These are phyloP conservation scores for Neurospora sp. DNA, from an alignment of 495 filamentous ascomycete genomes.

Conservation along the genomic window DNA sequence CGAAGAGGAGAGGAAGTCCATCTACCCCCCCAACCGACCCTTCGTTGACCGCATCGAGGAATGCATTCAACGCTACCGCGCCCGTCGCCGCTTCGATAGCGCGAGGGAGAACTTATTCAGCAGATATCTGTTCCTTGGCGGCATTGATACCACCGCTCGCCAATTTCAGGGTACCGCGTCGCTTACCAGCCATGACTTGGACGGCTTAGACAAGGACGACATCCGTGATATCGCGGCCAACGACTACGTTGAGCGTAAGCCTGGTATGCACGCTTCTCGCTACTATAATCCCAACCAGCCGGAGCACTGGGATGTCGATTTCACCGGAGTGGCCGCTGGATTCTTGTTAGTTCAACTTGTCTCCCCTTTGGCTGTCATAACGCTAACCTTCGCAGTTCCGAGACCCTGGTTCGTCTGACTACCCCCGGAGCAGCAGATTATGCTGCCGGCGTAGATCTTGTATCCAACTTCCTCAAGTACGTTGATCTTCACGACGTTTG, in stretches of 20 bases:
- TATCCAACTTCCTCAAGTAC: constrained; percentile 86
- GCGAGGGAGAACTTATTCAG: constrained; percentile 55
- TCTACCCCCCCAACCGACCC: constrained; percentile 17
- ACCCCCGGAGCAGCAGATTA: constrained; percentile 5
- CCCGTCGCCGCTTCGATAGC: constrained; percentile 60
- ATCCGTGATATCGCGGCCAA: constrained; percentile 52
- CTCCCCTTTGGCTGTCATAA: neutral
- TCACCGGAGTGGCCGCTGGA: constrained; percentile 62
- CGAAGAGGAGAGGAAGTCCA: constrained; percentile 39
- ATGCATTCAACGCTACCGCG: constrained; percentile 72
- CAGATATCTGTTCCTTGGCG: constrained; percentile 76
- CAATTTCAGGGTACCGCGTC: constrained; percentile 56
- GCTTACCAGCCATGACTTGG: constrained; percentile 41
- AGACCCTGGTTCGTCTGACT: constrained; percentile 9
- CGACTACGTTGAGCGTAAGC: constrained; percentile 41
- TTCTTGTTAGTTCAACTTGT: constrained; percentile 53
- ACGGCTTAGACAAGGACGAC: constrained; percentile 45
- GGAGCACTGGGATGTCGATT: constrained; percentile 66
- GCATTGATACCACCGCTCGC: constrained; percentile 56
- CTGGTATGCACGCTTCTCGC: constrained; percentile 15
- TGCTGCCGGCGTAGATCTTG: constrained; percentile 33
- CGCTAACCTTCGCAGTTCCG: constrained; percentile 11
- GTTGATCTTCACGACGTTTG: constrained; percentile 75
- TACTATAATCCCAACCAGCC: constrained; percentile 36
- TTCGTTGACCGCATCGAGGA: constrained; percentile 59